These are phyloP conservation scores for Pseudisothecium myosuroides DNA, from an alignment of 225 moss, liverwort and hornwort genomes.

Conservation along the genomic window DNA sequence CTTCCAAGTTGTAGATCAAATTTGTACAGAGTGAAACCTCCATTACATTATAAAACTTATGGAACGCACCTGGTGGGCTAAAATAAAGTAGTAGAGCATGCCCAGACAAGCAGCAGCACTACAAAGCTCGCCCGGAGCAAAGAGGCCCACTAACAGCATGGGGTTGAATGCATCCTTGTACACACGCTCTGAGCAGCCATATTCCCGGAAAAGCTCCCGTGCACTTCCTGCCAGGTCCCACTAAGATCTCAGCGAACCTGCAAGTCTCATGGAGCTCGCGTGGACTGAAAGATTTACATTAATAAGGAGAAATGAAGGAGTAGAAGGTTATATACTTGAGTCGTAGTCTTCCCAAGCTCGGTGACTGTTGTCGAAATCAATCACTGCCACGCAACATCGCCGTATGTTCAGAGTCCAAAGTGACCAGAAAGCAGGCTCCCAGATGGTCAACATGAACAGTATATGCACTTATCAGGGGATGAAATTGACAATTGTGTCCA, in stretches of 20 bases:
- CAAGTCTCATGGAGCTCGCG: not conserved
- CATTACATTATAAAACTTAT: not conserved
- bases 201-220: slow-evolving; percentile 89
- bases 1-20: not conserved
- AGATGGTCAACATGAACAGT: not conserved
- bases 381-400: slow-evolving; percentile 36
- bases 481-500: not conserved
- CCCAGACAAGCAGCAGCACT: slow-evolving; percentile 92
- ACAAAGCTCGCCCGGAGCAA: slow-evolving; percentile 91
- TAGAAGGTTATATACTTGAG: slow-evolving; percentile 29
- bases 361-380: slow-evolving; percentile 94
- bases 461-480: not conserved
- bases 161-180: slow-evolving; percentile 96
- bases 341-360: slow-evolving; percentile 87
- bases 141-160: slow-evolving; percentile 91
- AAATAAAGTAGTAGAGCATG: slow-evolving; percentile 97
- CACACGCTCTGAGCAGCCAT: slow-evolving; percentile 88
- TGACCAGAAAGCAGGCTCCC: not conserved
- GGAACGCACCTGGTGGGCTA: slow-evolving; percentile 82
- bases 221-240: slow-evolving; percentile 61
- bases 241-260: not conserved
- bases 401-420: not conserved
- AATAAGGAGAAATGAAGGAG: not conserved
- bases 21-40: not conserved
- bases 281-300: not conserved